Conservation (phyloP, 495 filamentous ascomycete species). For the Zalerion maritima region DNA sequence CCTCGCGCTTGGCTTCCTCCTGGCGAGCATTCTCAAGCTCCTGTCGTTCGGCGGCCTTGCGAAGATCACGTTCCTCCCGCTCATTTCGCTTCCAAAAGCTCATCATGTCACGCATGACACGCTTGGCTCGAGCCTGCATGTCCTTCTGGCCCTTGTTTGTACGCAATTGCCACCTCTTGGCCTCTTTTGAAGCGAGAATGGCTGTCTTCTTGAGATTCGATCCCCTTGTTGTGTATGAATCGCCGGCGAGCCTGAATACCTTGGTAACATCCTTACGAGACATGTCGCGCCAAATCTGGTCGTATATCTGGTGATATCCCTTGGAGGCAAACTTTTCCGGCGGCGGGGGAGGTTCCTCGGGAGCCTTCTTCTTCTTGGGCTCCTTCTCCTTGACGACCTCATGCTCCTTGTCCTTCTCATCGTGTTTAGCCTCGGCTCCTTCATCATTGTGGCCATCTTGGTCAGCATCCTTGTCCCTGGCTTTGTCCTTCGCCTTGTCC, state of each 20-base stretch:
- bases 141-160: constrained; percentile 99
- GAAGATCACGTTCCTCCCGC: constrained; percentile 85
- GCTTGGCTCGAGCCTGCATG: constrained; percentile 89
- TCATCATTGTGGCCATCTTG: too few species aligned
- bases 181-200: constrained; percentile 92
- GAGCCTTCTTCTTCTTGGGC: constrained; percentile 44
- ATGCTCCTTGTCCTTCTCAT: constrained; percentile 6
- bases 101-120: constrained; percentile 99
- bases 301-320: constrained; percentile 91
- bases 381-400: constrained; percentile 32
- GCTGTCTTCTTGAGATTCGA: constrained; percentile 96
- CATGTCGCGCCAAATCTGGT: constrained; percentile 95
- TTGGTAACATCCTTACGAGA: constrained; percentile 87
- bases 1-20: constrained; percentile 91
- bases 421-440: constrained; percentile 10
- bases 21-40: constrained; percentile 94
- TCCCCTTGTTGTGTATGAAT: constrained; percentile 66
- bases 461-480: constrained; percentile 25
- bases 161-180: constrained; percentile 87
- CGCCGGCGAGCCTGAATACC: constrained; percentile 69
- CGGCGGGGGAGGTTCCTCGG: constrained; percentile 34
- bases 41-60: constrained; percentile 87
- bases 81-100: constrained; percentile 99
- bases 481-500: constrained; percentile 26
- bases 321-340: constrained; percentile 64